Evolutionary conservation across 495 filamentous ascomycete species (phyloP), one percentile per base, ranked within the genome.

Genomic region (Neurospora sp.): DNA sequence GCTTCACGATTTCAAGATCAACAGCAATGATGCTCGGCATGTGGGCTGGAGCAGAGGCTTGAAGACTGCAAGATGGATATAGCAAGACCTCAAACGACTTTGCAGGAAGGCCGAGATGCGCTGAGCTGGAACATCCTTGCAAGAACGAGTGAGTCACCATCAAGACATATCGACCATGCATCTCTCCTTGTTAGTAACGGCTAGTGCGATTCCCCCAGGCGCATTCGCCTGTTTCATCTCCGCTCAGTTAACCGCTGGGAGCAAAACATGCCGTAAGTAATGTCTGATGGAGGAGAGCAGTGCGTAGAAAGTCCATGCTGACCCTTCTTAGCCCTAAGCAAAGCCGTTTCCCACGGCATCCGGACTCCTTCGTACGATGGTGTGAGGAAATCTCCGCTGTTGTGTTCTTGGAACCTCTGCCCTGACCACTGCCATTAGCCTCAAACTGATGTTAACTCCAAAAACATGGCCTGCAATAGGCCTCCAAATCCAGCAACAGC

Each of bases 181-280:
- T 68, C 10, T 45, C 10, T 71, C 65, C 0, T 10, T 53, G n/a
- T 6, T 7, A 2, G n/a, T 27, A 53, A 12, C 20, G 10, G 20
- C 45, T 27, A 12, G 9, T 53, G 4, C 45, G 45, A 9, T 53
- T 53, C 45, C 14, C 20, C 20, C 20, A 12, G n/a, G 45, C 45
- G 82, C 79, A 39, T 79, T 79, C 18, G 82, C 79, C 0, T 85
- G 87, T 75, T 86, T 86, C 4, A 88, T 88, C 69, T 88, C 87
- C 75, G 75, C 80, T 39, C 83, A 87, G 73, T 79, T 88, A 1
- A 80, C 78, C 2, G 73, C 78, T 31, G 78, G 73, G 8, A 79
- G 82, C 0, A 78, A 76, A 18, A 82, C 76, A 20, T 81, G 83
- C 31, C 61, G 70, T 71, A 53, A 27, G 39, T n/a, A 3, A 8